Base-by-base conservation (phyloP, 495 filamentous ascomycete species). In the Hyaloscypha finlandica region DNA sequence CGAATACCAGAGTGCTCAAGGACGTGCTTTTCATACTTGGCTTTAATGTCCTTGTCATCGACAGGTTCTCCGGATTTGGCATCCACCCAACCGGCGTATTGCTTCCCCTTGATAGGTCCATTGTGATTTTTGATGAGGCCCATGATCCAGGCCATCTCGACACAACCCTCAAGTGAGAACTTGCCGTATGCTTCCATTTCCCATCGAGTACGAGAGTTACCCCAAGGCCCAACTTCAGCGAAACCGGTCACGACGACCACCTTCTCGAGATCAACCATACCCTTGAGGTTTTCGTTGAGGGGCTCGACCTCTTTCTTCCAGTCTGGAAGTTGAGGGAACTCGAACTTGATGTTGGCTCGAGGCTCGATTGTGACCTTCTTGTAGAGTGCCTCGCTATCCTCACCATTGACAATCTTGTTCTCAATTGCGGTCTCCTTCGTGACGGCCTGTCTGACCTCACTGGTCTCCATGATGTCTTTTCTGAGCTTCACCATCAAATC, bases 91-190 rank as follows among this genome's bases (percentile, higher is more conserved):
- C 95, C 95, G 58, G 95, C 92, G 79, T 99, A 98, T 52, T 89
- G 88, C 81, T 97, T 90, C 75, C 96, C 95, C 80, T 98, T 98
- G 75, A 99, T 88, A 8, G 93, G 92, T n/a, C 95, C 96, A 70
- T 98, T 97, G 81, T 97, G 92, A 76, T 99, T 96, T 81, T 91
- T 96, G 79, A 99, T 98, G 65, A 98, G 89, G 64, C 96, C 96
- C 95, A 98, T 99, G 75, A 99, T 92, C 95, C 95, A 99, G 35
- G 95, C 93, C 95, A 99, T 98, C 79, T 99, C 95, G 65, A 99
- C 90, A 74, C 95, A 98, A 20, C 95, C 95, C 78, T 98, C 95
- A 20, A 98, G 88, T 20, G 96, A 98, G 82, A 99, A 99, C 74
- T 96, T 84, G 71, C 95, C 95, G 70, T 93, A 86, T 12, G 96